Conservation (phyloP, 2,329 filamentous ascomycete species). For the Colletotrichum noveboracense region DNA sequence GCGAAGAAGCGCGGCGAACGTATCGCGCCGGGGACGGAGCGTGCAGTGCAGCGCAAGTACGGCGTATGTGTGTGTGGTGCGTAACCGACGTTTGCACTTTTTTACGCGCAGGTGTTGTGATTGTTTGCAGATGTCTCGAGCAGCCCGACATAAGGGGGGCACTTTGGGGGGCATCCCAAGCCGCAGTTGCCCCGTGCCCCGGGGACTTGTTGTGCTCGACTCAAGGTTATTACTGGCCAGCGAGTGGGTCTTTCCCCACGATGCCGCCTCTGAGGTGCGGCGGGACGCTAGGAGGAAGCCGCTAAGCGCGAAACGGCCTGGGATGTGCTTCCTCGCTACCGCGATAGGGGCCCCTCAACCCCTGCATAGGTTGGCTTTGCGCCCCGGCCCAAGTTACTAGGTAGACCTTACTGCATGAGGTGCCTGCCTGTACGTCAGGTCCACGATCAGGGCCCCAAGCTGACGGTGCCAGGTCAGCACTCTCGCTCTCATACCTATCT, state of each 20-base stretch:
- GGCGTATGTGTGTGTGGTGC: neutral
- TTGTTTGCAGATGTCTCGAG: slow-evolving; percentile 8
- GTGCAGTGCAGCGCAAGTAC: neutral
- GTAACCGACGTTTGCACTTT: neutral
- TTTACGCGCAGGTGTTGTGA: slow-evolving; percentile 8
- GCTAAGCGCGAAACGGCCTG: slow-evolving; percentile 7
- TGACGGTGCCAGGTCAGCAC: neutral
- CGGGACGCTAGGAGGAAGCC: neutral
- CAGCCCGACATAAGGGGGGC: slow-evolving; percentile 10
- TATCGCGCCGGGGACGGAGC: neutral
- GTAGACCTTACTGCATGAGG: neutral
- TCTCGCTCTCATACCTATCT: neutral
- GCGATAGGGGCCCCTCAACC: neutral
- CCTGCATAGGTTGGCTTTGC: neutral
- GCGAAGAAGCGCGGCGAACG: neutral
- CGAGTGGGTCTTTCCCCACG: neutral
- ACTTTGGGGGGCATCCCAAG: slow-evolving; percentile 1
- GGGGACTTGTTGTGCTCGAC: neutral
- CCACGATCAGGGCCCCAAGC: neutral
- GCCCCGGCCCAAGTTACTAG: neutral
- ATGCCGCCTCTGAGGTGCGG: neutral
- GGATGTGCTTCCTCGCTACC: neutral
- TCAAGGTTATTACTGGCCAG: neutral
- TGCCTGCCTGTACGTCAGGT: neutral
- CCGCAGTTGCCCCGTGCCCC: slow-evolving; percentile 16